phyloP scores from a whole-genome alignment of 345 rosid genomes.

The Kandelia obovata region DNA sequence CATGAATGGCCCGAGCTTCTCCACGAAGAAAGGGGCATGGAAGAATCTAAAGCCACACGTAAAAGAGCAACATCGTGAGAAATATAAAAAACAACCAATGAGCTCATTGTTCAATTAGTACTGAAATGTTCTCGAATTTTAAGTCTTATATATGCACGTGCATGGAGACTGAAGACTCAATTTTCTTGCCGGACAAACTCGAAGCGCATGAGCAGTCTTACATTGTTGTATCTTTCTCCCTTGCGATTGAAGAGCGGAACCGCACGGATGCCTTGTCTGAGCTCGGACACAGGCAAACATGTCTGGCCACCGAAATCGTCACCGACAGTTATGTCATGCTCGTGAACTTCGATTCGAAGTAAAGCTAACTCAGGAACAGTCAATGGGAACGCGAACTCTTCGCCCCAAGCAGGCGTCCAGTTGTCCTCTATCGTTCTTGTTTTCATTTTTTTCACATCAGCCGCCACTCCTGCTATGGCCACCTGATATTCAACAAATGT shows the following conservation, averaged over 20 bases:
- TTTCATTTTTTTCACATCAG: conserved; percentile 16
- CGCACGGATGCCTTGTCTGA: conserved; percentile 25
- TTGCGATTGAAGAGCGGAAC: conserved; percentile 24
- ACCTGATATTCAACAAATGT: conserved; percentile 5
- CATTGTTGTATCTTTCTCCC: conserved; percentile 15
- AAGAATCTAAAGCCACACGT: too few species aligned
- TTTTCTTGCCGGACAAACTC: conserved; percentile 8
- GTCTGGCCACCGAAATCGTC: conserved; percentile 28
- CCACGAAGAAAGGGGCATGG: too few species aligned
- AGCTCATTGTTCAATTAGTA: too few species aligned
- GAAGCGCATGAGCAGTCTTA: conserved; percentile 24
- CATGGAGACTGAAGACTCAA: too few species aligned
- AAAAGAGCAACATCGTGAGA: too few species aligned
- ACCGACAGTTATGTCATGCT: conserved; percentile 16
- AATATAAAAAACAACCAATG: too few species aligned
- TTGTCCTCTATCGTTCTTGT: conserved; percentile 20
- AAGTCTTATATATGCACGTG: too few species aligned
- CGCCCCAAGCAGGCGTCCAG: conserved; percentile 29
- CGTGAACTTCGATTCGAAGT: conserved; percentile 29
- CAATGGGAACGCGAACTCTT: conserved; percentile 25
- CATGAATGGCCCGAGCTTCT: too few species aligned
- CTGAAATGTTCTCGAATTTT: too few species aligned
- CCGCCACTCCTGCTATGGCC: conserved; percentile 28
- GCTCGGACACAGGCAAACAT: conserved; percentile 25
- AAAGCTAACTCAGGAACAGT: conserved; percentile 30